Conservation (phyloP, 805 yeast species). For the Komagataella pastoris region DNA sequence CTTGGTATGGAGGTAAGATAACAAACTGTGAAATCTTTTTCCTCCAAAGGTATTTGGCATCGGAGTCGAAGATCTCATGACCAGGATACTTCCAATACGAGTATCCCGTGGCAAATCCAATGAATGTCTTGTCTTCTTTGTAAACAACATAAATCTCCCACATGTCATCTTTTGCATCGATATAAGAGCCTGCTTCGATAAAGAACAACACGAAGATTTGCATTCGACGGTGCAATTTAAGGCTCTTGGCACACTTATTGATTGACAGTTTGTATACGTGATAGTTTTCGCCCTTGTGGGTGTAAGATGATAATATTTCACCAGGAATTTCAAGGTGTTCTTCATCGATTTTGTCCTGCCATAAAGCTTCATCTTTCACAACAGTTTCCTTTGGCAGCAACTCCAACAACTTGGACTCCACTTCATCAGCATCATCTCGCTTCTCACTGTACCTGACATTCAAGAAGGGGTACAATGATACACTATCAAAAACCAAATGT, state of each 20-base stretch:
- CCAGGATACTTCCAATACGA: conserved; percentile 69
- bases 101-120: conserved; percentile 78
- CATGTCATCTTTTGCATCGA: conserved; percentile 57
- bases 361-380: conserved; percentile 47
- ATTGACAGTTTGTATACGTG: conserved; percentile 39
- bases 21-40: conserved; percentile 82
- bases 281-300: conserved; percentile 21
- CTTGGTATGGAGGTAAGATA: conserved; percentile 75
- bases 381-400: conserved; percentile 48
- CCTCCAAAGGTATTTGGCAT: conserved; percentile 24
- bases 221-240: conserved; percentile 49
- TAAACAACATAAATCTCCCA: conserved; percentile 70
- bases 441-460: conserved; percentile 42
- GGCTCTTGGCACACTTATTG: conserved; percentile 21
- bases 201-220: conserved; percentile 72
- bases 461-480: conserved; percentile 61
- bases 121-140: conserved; percentile 30
- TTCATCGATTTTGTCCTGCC: conserved; percentile 43
- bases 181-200: conserved; percentile 89
- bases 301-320: conserved; percentile 20
- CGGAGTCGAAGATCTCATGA: conserved; percentile 30
- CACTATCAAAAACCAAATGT: conserved; percentile 52
- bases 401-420: conserved; percentile 36
- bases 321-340: conserved; percentile 26
- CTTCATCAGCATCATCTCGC: conserved; percentile 44